These are phyloP conservation scores for Penicillium sp. DNA, from an alignment of 2,329 filamentous ascomycete species.

Conservation along the genomic window DNA sequence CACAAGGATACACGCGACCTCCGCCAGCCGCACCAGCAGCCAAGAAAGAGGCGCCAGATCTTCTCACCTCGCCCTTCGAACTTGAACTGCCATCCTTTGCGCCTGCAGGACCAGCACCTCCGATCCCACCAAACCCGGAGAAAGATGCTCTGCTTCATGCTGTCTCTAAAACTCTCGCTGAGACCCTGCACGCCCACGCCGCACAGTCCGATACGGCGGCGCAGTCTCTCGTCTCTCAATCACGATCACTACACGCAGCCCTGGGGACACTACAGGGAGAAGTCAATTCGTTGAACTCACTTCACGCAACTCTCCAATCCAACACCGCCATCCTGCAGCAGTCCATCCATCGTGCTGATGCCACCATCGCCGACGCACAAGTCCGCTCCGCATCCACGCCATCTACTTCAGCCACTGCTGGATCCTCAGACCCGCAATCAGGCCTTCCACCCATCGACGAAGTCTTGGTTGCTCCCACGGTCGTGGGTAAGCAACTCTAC, in stretches of 20 bases:
- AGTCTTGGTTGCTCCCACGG: constrained; percentile 87
- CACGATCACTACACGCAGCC: constrained; percentile 73
- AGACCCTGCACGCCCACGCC: constrained; percentile 70
- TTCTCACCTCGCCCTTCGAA: constrained; percentile 67
- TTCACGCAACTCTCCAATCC: constrained; percentile 71
- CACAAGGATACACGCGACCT: constrained; percentile 25
- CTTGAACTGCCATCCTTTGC: constrained; percentile 57
- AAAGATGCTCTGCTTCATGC: constrained; percentile 84
- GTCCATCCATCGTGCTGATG: constrained; percentile 77
- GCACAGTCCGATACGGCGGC: constrained; percentile 75
- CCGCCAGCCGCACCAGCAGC: constrained; percentile 29
- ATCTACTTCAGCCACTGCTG: constrained; percentile 20
- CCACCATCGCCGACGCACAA: constrained; percentile 73
- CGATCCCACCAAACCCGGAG: constrained; percentile 92
- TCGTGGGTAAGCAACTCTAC: constrained; percentile 92
- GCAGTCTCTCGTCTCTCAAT: constrained; percentile 76
- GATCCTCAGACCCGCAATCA: constrained; percentile 37
- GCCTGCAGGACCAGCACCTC: constrained; percentile 65
- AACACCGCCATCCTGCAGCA: constrained; percentile 81
- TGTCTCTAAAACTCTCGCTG: constrained; percentile 70
- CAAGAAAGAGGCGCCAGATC: constrained; percentile 53
- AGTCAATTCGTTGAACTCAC: constrained; percentile 69
- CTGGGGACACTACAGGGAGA: constrained; percentile 74
- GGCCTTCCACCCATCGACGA: constrained; percentile 80
- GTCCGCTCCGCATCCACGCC: constrained; percentile 50